Evolutionary conservation across 2,329 filamentous ascomycete genomes (phyloP), one percentile per base, ranked within the genome.

Genomic region (Colletotrichum graminicola): DNA sequence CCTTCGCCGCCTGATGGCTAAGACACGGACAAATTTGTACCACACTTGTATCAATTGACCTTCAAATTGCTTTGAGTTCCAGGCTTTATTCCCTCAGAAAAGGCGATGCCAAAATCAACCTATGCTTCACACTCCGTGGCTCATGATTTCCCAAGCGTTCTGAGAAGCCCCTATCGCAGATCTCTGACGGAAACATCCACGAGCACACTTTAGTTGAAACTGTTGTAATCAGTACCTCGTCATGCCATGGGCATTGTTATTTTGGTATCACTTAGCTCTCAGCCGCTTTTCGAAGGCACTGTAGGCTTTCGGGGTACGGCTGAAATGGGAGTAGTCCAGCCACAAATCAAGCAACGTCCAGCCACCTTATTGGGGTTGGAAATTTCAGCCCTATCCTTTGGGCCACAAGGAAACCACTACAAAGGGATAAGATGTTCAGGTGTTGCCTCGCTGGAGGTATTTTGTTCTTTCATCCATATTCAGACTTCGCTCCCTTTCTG

Each of bases 281-380:
- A 55, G 64, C 64, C 49, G 39, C 26, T 61, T 21, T 7, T 54
- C 47, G 21, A 36, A 54, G 29, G n/a, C 56, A n/a, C 56, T 54
- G 56, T 16, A 36, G 23, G 34, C 23, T 52, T 23, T 66, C 56
- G 64, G 56, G n/a, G 21, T 49, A 62, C 56, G 23, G 47, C 64
- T 11, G 8, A 1, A 55, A 54, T n/a, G 3, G 39, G 64, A 43
- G 11, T 62, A 62, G 64, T 32, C 26, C 29, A 29, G 36, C 39
- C 47, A 52, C 56, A 16, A 8, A 45, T 55, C 26, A 21, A 29
- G 39, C 47, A 45, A 34, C 16, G n/a, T 67, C 59, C 45, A 61
- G 55, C 45, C 45, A 36, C 56, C 34, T n/a, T 39, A 39, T 62
- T 21, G 47, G 39, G 32, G 2, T 18, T 39, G 64, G 12, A 29